Evolutionary conservation across 768 basidiomycete species (phyloP).

Genomic region (Inosperma sp.): DNA sequence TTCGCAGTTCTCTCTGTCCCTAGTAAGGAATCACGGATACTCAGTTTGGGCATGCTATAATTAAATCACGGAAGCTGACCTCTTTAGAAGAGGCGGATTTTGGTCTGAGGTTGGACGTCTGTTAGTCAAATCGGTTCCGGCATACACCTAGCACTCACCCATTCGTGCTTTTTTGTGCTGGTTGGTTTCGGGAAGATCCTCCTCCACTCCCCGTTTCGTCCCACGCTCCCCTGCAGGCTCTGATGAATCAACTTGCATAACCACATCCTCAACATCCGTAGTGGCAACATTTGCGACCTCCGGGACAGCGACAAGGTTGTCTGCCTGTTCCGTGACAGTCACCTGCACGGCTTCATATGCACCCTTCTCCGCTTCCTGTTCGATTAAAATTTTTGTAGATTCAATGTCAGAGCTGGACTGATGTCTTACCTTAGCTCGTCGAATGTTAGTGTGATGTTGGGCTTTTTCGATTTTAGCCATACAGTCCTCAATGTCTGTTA

Average conservation of each 20-base stretch:
- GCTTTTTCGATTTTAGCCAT: slow-evolving; percentile 64
- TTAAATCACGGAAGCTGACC: slow-evolving; percentile 36
- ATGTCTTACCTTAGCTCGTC: slow-evolving; percentile 55
- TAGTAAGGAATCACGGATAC: slow-evolving; percentile 26
- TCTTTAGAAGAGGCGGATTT: slow-evolving; percentile 49
- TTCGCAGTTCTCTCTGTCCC: slow-evolving; percentile 93
- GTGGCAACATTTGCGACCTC: background rate
- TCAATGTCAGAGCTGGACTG: background rate
- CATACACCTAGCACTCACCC: slow-evolving; percentile 37
- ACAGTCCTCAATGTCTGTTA: slow-evolving; percentile 59
- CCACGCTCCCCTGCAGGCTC: slow-evolving; percentile 28
- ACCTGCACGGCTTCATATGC: slow-evolving; percentile 47
- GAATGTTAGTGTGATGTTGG: slow-evolving; percentile 53
- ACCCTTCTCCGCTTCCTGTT: slow-evolving; percentile 60
- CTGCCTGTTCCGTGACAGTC: slow-evolving; percentile 29
- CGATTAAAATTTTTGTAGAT: background rate
- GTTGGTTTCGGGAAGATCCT: slow-evolving; percentile 33
- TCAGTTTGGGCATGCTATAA: background rate
- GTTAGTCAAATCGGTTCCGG: background rate
- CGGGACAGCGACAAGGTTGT: slow-evolving; percentile 12
- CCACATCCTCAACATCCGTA: background rate
- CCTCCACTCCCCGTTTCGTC: slow-evolving; percentile 63
- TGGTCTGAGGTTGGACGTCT: slow-evolving; percentile 32
- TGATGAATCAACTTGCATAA: slow-evolving; percentile 42
- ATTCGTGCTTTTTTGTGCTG: slow-evolving; percentile 55